Conservation (phyloP, 1,139 yeast species). For the Blastobotrys petasosporus region DNA sequence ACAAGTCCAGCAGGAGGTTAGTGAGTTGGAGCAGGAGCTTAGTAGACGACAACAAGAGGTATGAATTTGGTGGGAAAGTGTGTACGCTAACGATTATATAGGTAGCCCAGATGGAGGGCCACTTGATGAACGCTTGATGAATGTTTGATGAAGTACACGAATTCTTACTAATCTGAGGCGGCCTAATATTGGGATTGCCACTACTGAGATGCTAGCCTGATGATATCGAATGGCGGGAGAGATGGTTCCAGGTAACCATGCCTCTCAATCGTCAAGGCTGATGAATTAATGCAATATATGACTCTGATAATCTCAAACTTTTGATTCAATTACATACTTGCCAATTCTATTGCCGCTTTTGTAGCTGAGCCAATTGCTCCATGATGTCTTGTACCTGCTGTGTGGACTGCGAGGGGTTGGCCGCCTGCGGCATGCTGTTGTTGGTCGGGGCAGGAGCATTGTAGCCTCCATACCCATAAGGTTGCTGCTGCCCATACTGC, state of each 20-base stretch:
- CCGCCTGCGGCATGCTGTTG: background rate
- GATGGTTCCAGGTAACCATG: too few species aligned
- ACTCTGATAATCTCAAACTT: too few species aligned
- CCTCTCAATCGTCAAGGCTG: too few species aligned
- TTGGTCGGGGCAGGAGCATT: background rate
- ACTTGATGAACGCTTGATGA: conserved; percentile 1
- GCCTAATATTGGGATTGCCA: too few species aligned
- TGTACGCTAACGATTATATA: conserved; percentile 2
- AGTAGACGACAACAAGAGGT: conserved; percentile 13
- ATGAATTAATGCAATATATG: too few species aligned
- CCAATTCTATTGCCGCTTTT: conserved; percentile 13
- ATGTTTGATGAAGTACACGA: too few species aligned
- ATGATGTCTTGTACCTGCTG: conserved; percentile 27
- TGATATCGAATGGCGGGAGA: too few species aligned
- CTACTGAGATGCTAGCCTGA: too few species aligned
- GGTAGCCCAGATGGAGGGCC: conserved; percentile 11
- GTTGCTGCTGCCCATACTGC: conserved; percentile 8
- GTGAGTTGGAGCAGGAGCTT: conserved; percentile 26
- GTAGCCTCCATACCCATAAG: background rate
- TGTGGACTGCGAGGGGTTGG: conserved; percentile 12
- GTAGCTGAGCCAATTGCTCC: conserved; percentile 29
- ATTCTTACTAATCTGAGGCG: too few species aligned
- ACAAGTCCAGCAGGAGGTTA: conserved; percentile 31
- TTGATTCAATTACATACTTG: too few species aligned
- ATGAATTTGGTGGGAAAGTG: background rate